Conservation (phyloP, 495 filamentous ascomycete genomes). For the Entonaema liquescens region DNA sequence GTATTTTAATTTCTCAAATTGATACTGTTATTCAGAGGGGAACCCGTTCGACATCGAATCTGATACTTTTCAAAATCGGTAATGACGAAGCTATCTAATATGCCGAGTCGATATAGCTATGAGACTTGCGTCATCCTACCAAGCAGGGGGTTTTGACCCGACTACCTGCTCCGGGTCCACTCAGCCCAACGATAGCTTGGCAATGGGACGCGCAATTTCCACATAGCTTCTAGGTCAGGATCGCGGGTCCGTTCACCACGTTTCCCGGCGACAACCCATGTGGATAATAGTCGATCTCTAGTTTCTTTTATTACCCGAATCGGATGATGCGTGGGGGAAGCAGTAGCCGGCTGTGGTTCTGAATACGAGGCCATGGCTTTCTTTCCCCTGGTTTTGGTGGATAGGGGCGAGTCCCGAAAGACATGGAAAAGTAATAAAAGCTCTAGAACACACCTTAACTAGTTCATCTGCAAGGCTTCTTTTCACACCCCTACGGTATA, state of each 20-base stretch:
- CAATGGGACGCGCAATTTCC: constrained; percentile 35
- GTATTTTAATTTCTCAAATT: too few relatives aligned
- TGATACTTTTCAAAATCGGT: neutral
- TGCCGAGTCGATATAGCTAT: neutral
- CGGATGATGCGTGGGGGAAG: constrained; percentile 8
- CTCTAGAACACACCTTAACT: neutral
- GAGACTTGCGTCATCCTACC: too few relatives aligned
- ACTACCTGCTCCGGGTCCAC: neutral
- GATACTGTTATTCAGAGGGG: too few relatives aligned
- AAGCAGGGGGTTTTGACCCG: too few relatives aligned
- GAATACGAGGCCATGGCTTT: constrained; percentile 28
- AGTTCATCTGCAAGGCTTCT: neutral
- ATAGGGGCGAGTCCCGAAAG: constrained; percentile 14
- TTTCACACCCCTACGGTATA: neutral
- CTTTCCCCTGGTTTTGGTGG: neutral
- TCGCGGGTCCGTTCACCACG: constrained; percentile 23
- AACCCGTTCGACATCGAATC: neutral
- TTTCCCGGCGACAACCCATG: constrained; percentile 12
- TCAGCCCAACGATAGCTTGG: constrained; percentile 13
- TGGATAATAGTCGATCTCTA: constrained; percentile 7
- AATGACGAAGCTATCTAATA: neutral
- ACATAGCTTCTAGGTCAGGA: constrained; percentile 13
- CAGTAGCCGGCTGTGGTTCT: neutral
- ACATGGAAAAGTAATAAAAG: neutral
- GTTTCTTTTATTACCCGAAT: neutral